Evolutionary conservation across 176 grass and related monocot species (phyloP), one percentile per base, ranked within the genome.

Genomic region (Avena eriantha): DNA sequence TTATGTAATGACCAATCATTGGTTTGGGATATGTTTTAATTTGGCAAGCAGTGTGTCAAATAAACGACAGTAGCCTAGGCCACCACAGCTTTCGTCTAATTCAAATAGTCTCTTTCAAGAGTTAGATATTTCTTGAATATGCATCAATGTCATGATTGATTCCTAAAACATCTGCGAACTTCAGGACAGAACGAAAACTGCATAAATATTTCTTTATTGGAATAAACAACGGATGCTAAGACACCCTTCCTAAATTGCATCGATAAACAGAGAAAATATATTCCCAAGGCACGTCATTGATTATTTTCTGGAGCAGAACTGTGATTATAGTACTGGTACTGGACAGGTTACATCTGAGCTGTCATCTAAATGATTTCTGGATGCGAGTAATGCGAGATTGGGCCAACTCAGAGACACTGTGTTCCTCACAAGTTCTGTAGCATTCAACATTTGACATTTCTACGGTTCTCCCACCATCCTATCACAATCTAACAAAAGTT

Each of bases 111-210:
- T 64, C 33, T 46, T 78, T 64, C 17, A 70, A 17, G 31, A 59
- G 45, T 45, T 76, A 76, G 24, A 72, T 23, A 50, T 83, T 83
- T 55, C 21, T 71, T 82, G 80, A 69, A 48, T 46, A 67, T 21
- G 39, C 41, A 73, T 83, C 84, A 79, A 66, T 67, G 51, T 46
- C 79, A 72, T 12, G 24, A 43, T 16, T 14, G 33, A 23, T 66
- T 73, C 34, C 46, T 66, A 67, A 67, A 60, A 65, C 51, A 74
- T 39, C 46, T 57, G 24, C 0, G 53, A 48, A 24, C 21, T 59
- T 82, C 31, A 58, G 53, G 68, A 72, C 29, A 65, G 72, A 24
- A 47, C 21, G 17, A 77, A 26, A 35, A 10, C 12, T 16, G 46
- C 46, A 49, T 43, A 16, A 0, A 47, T 1, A 4, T 2, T 79